phyloP scores from a whole-genome alignment of 257 asterid genomes.

The Solanum infundibuliforme region DNA sequence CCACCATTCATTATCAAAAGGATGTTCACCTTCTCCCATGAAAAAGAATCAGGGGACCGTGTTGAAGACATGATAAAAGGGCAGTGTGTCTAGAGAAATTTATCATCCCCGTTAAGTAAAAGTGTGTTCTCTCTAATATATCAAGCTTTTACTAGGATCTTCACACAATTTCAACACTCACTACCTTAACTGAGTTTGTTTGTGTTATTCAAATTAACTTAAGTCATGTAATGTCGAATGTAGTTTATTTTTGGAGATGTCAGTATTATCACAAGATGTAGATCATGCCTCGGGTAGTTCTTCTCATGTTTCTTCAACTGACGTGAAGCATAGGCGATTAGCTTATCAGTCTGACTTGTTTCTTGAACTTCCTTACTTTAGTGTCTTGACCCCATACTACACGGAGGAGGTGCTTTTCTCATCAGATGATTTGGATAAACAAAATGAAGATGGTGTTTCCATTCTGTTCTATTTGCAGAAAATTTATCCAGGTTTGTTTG shows the following conservation, averaged over 20 bases:
- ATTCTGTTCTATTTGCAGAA: slow-evolving; percentile 92
- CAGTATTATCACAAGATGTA: background rate
- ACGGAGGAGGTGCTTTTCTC: slow-evolving; percentile 95
- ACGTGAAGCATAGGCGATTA: background rate
- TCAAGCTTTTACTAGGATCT: background rate
- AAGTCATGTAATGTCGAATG: background rate
- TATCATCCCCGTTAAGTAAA: background rate
- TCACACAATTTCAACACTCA: background rate
- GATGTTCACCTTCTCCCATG: background rate
- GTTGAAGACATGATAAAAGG: background rate
- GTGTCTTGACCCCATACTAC: slow-evolving; percentile 95
- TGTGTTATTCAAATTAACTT: background rate
- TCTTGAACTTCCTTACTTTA: slow-evolving; percentile 11
- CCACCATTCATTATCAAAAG: background rate
- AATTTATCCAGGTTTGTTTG: slow-evolving; percentile 82
- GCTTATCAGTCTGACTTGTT: background rate
- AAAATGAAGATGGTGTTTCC: slow-evolving; percentile 97
- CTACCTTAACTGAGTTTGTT: background rate
- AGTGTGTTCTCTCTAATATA: background rate
- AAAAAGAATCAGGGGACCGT: background rate
- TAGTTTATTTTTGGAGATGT: background rate
- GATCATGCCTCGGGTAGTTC: background rate
- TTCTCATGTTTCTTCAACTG: background rate
- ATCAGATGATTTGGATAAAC: slow-evolving; percentile 72
- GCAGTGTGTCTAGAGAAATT: no score